Conservation (phyloP, 148 eudicot species). For the Arbutus unedo region DNA sequence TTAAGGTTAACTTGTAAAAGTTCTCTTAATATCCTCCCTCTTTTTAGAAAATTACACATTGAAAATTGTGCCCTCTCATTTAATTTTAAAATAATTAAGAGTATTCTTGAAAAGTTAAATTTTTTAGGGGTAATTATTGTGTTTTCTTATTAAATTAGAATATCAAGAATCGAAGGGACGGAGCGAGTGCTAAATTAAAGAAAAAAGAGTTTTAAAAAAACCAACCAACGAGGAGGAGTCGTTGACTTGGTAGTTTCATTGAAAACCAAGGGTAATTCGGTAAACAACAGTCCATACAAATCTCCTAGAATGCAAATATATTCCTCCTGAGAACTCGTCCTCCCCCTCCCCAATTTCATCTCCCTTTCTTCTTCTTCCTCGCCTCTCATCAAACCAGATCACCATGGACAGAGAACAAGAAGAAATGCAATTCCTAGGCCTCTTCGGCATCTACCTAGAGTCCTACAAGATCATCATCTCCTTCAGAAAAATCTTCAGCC, state of each 20-base stretch:
- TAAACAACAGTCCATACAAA: background rate
- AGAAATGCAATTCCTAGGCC: constrained; percentile 29
- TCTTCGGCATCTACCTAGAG: constrained; percentile 26
- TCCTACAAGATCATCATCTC: constrained; percentile 23
- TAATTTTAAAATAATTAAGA: too few species aligned
- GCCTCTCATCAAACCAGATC: too few species aligned
- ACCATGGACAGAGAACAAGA: constrained; percentile 35
- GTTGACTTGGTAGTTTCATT: background rate
- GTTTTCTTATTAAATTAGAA: too few species aligned
- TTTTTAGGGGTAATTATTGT: too few species aligned
- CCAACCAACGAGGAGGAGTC: background rate
- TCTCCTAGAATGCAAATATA: background rate
- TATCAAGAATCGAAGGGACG: too few species aligned
- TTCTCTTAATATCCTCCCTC: too few species aligned
- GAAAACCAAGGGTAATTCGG: background rate
- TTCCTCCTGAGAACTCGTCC: background rate
- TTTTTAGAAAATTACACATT: too few species aligned
- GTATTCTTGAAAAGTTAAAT: too few species aligned
- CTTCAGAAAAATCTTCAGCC: constrained; percentile 25
- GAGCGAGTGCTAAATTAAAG: background rate
- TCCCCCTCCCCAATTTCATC: background rate
- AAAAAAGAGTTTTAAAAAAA: background rate
- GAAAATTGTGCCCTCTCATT: too few species aligned
- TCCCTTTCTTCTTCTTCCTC: background rate
- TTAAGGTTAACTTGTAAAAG: too few species aligned